A percentile compares a stretch with the other conserved stretches of the same genome.
Conservation (phyloP, 371 early-diverging fungal genomes). For the Umbelopsis sp. region DNA sequence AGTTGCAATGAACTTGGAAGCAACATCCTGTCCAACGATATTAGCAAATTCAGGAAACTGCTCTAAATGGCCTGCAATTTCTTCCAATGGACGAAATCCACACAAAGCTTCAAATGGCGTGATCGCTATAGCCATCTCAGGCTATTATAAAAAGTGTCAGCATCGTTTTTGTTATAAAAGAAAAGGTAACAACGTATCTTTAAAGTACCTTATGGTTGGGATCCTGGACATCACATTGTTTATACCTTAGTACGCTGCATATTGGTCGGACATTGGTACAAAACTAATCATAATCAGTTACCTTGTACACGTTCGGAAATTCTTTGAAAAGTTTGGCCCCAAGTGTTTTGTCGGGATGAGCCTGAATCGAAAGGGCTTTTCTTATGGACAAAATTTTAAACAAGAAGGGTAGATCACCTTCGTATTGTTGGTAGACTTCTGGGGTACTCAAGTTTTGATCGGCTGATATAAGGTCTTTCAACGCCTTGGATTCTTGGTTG, state of each 20-base stretch:
- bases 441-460: conserved; percentile 55
- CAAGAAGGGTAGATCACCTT: conserved; percentile 90
- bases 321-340: conserved; percentile 75
- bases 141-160: conserved; percentile 51
- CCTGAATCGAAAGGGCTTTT: conserved; percentile 97
- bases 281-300: conserved; percentile 12
- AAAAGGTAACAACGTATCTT: neutral
- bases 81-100: conserved; percentile 89
- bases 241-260: neutral
- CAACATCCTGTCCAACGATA: conserved; percentile 59
- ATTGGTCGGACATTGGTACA: neutral
- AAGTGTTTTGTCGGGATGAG: conserved; percentile 93
- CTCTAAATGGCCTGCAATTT: conserved; percentile 70
- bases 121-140: conserved; percentile 97
- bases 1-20: conserved; percentile 37
- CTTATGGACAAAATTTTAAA: conserved; percentile 96
- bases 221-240: conserved; percentile 28
- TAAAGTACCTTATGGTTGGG: conserved; percentile 55
- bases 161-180: neutral
- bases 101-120: conserved; percentile 95
- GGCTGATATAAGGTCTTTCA: conserved; percentile 56
- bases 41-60: conserved; percentile 78
- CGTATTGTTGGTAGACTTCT: conserved; percentile 58
- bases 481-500: conserved; percentile 34
- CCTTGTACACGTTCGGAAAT: conserved; percentile 84